phyloP scores from a whole-genome alignment of 2,329 filamentous ascomycete genomes.

The Fusarium compactum region DNA sequence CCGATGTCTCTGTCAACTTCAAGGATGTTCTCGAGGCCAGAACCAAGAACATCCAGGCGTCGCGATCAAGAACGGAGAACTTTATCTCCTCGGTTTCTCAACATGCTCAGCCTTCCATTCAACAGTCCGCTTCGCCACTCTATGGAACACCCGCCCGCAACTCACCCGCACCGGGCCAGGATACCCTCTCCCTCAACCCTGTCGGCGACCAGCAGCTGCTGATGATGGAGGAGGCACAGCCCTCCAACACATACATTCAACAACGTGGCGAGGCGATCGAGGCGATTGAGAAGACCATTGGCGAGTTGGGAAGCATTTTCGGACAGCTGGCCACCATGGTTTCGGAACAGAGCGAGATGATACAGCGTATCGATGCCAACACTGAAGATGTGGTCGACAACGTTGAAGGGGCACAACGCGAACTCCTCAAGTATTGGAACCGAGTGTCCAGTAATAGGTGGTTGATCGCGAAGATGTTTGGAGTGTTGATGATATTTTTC shows the following conservation, averaged over 20 bases:
- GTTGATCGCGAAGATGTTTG: conserved; percentile 84
- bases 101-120: conserved; percentile 75
- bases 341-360: conserved; percentile 96
- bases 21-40: conserved; percentile 96
- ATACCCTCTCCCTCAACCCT: conserved; percentile 87
- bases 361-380: conserved; percentile 96
- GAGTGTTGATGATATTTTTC: conserved; percentile 95
- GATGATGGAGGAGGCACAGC: conserved; percentile 90
- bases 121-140: conserved; percentile 84
- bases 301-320: conserved; percentile 90
- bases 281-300: conserved; percentile 94
- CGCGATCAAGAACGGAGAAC: conserved; percentile 91
- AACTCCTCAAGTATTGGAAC: conserved; percentile 97
- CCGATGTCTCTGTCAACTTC: conserved; percentile 93
- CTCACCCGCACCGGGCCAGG: conserved; percentile 74
- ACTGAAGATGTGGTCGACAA: conserved; percentile 99
- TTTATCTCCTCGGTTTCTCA: conserved; percentile 92
- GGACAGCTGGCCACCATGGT: conserved; percentile 97
- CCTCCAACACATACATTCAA: conserved; percentile 89
- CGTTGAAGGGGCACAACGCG: conserved; percentile 94
- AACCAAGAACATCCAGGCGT: conserved; percentile 98
- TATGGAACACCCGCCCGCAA: conserved; percentile 82
- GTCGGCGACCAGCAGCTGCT: conserved; percentile 86
- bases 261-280: conserved; percentile 96
- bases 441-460: conserved; percentile 94